A percentile compares a stretch with the other conserved stretches of the same genome.
Conservation (phyloP, 768 basidiomycete genomes). For the Clathrus columnatus region DNA sequence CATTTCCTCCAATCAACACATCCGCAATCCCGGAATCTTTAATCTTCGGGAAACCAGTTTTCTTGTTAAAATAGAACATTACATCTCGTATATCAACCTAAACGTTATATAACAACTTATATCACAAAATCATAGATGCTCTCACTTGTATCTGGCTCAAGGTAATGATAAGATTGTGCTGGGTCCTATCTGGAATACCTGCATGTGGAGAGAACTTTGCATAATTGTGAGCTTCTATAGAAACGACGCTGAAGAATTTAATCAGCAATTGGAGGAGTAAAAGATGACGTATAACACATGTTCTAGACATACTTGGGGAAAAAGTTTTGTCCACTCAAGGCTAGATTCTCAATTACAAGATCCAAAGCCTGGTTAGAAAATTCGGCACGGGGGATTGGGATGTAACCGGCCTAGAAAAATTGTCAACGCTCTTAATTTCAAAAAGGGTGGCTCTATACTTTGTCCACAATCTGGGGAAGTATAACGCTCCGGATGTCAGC, state of each 20-base stretch:
- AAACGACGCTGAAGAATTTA: conserved; percentile 30
- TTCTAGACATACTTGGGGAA: conserved; percentile 51
- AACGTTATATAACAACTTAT: neutral
- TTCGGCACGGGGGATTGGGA: conserved; percentile 91
- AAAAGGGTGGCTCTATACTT: conserved; percentile 35
- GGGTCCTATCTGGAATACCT: conserved; percentile 42
- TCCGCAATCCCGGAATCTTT: conserved; percentile 80
- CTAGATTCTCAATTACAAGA: conserved; percentile 89
- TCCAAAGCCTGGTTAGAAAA: conserved; percentile 84
- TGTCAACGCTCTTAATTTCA: neutral
- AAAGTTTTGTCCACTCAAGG: conserved; percentile 78
- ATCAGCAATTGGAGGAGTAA: neutral
- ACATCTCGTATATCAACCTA: conserved; percentile 84
- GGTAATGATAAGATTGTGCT: conserved; percentile 67
- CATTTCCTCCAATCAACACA: conserved; percentile 74
- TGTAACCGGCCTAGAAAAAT: conserved; percentile 49
- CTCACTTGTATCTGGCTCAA: conserved; percentile 71
- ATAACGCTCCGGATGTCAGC: conserved; percentile 79
- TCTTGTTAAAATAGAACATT: conserved; percentile 83
- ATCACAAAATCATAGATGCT: neutral
- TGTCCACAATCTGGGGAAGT: conserved; percentile 65
- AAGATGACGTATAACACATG: neutral
- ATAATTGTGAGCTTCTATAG: conserved; percentile 70
- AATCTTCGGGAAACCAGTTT: conserved; percentile 74
- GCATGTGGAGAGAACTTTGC: conserved; percentile 80